Evolutionary conservation across 345 rosid genomes (phyloP).

Genomic region (Rubroshorea leprosula): DNA sequence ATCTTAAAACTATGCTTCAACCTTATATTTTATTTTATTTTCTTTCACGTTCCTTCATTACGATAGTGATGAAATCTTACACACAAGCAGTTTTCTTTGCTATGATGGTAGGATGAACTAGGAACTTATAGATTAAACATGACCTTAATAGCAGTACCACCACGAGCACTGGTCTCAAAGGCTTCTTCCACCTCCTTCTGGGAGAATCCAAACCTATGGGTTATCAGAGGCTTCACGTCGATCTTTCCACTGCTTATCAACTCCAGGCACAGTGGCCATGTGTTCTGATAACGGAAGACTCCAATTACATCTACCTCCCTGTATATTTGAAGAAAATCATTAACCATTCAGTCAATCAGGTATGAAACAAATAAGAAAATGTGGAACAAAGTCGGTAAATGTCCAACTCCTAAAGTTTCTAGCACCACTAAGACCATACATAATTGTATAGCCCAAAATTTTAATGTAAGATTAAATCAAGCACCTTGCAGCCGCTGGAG

Average conservation of each 20-base stretch:
- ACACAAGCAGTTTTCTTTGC: no score
- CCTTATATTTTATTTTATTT: no score
- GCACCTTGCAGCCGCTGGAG: slow-evolving; percentile 95
- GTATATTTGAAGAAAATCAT: neutral
- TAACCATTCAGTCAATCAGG: neutral
- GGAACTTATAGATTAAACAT: slow-evolving; percentile 78
- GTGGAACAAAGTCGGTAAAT: neutral
- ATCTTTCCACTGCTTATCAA: slow-evolving; percentile 71
- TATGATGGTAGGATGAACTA: no score
- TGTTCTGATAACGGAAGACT: slow-evolving; percentile 67
- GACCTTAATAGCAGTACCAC: slow-evolving; percentile 81
- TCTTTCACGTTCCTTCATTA: no score
- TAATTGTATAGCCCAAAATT: no score
- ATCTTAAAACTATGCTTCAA: no score
- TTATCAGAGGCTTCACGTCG: slow-evolving; percentile 81
- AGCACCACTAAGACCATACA: neutral
- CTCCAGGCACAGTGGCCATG: slow-evolving; percentile 84
- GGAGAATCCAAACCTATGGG: slow-evolving; percentile 80
- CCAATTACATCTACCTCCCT: slow-evolving; percentile 92
- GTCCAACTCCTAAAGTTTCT: neutral
- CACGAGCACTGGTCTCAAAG: slow-evolving; percentile 79
- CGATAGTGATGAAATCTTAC: no score
- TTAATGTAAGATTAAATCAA: neutral
- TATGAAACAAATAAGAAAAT: neutral
- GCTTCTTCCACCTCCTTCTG: slow-evolving; percentile 79